Evolutionary conservation across 805 yeast species (phyloP).

Genomic region (Spathaspora boniae): DNA sequence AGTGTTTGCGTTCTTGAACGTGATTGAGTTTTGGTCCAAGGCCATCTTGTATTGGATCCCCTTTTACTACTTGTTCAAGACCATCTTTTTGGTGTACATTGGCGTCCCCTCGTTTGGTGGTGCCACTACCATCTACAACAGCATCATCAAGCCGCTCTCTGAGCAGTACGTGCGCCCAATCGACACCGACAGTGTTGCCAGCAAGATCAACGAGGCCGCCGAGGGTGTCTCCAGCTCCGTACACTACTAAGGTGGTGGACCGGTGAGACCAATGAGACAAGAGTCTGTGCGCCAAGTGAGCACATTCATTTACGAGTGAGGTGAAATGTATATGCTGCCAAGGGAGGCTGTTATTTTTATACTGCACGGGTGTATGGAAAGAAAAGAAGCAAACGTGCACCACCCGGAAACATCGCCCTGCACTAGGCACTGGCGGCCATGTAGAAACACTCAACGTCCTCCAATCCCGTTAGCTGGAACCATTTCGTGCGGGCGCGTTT

Average conservation of each 20-base stretch:
- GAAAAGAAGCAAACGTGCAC: too few species aligned
- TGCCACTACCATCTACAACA: conserved; percentile 66
- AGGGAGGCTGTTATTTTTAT: too few species aligned
- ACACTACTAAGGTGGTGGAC: conserved; percentile 5
- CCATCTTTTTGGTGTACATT: conserved; percentile 79
- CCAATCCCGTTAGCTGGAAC: conserved; percentile 8
- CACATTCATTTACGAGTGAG: too few species aligned
- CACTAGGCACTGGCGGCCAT: too few species aligned
- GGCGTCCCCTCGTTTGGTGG: conserved; percentile 88
- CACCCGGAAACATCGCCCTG: too few species aligned
- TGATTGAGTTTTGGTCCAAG: conserved; percentile 92
- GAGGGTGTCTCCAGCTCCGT: conserved; percentile 33
- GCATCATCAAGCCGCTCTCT: conserved; percentile 64
- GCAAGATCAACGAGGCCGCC: conserved; percentile 47
- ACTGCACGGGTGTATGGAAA: too few species aligned
- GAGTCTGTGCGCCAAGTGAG: too few species aligned
- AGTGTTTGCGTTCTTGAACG: conserved; percentile 88
- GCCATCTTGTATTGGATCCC: conserved; percentile 95
- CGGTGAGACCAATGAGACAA: too few species aligned
- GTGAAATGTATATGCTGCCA: too few species aligned
- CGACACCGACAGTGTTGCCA: conserved; percentile 22
- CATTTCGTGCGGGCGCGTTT: conserved; percentile 1
- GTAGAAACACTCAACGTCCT: conserved; percentile 10
- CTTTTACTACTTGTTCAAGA: conserved; percentile 92
- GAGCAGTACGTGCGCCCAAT: conserved; percentile 15